These are phyloP conservation scores for Balansia obtecta DNA, from an alignment of 2,329 filamentous ascomycete genomes.

Conservation along the genomic window DNA sequence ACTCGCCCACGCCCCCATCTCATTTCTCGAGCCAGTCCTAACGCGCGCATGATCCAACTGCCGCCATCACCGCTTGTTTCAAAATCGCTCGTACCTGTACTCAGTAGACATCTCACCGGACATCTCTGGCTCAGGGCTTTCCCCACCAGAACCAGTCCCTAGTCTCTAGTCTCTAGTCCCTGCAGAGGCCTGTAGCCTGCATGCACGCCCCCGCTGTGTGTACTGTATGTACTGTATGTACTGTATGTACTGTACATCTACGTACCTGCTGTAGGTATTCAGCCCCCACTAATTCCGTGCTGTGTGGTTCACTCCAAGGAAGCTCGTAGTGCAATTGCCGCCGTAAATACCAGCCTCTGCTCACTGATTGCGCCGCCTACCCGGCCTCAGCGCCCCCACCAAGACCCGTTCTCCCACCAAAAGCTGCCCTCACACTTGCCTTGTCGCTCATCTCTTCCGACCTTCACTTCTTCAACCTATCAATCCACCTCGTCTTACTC, in stretches of 20 bases:
- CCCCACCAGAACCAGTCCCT: slow-evolving; percentile 2
- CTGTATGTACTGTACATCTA: neutral
- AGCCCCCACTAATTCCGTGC: neutral
- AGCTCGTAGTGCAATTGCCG: neutral
- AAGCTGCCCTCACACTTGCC: neutral
- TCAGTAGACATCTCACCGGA: no score
- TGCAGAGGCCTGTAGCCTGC: neutral
- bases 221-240: no score
- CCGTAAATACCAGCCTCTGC: neutral
- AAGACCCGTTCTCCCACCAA: slow-evolving; percentile 1
- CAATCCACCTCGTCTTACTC: neutral
- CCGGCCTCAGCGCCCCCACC: neutral
- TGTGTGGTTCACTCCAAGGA: neutral
- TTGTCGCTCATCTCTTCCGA: neutral
- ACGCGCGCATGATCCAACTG: no score
- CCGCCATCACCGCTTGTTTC: neutral
- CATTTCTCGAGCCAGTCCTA: slow-evolving; percentile 2
- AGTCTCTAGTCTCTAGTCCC: neutral
- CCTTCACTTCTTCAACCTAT: neutral
- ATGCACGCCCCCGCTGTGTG: no score
- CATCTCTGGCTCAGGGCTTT: neutral
- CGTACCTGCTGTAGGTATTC: no score
- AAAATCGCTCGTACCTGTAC: neutral
- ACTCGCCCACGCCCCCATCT: slow-evolving; percentile 1
- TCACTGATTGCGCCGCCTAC: neutral